These are phyloP conservation scores for Mrakiaceae sp. DNA, from an alignment of 1,284 basidiomycete genomes.

Conservation along the genomic window DNA sequence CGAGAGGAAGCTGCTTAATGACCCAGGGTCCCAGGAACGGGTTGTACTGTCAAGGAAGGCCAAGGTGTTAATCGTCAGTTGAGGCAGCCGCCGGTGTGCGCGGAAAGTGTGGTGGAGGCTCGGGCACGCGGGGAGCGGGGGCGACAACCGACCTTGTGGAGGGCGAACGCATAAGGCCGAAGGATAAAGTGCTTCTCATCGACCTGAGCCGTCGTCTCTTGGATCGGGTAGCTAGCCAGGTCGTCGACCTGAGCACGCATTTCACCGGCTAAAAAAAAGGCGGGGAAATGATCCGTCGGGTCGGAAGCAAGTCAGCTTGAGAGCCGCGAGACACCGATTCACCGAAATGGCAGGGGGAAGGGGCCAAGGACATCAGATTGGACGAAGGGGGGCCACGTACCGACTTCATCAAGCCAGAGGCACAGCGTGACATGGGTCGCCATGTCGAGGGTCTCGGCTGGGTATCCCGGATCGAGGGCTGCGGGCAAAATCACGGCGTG, in stretches of 20 bases:
- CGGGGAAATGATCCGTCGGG: neutral
- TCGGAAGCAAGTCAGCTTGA: neutral
- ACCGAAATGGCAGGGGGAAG: neutral
- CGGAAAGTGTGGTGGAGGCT: neutral
- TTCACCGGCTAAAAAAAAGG: neutral
- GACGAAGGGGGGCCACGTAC: slow-evolving; percentile 18
- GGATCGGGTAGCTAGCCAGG: slow-evolving; percentile 19
- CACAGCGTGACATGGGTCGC: slow-evolving; percentile 28
- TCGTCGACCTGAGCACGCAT: slow-evolving; percentile 13
- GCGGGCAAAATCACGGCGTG: slow-evolving; percentile 31
- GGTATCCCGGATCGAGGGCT: slow-evolving; percentile 35
- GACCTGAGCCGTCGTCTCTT: slow-evolving; percentile 34
- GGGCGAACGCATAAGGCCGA: slow-evolving; percentile 42
- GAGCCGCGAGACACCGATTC: neutral
- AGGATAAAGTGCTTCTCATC: slow-evolving; percentile 42
- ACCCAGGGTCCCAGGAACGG: neutral
- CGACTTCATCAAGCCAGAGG: slow-evolving; percentile 25
- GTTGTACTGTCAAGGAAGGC: neutral
- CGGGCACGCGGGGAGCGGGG: neutral
- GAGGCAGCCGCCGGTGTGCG: too few relatives aligned
- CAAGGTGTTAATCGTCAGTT: too few relatives aligned
- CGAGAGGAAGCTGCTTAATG: neutral
- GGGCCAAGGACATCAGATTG: neutral
- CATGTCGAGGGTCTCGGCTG: slow-evolving; percentile 30
- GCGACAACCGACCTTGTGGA: slow-evolving; percentile 32